Evolutionary conservation across 345 rosid species (phyloP).

Genomic region (Boechera divaricarpa): DNA sequence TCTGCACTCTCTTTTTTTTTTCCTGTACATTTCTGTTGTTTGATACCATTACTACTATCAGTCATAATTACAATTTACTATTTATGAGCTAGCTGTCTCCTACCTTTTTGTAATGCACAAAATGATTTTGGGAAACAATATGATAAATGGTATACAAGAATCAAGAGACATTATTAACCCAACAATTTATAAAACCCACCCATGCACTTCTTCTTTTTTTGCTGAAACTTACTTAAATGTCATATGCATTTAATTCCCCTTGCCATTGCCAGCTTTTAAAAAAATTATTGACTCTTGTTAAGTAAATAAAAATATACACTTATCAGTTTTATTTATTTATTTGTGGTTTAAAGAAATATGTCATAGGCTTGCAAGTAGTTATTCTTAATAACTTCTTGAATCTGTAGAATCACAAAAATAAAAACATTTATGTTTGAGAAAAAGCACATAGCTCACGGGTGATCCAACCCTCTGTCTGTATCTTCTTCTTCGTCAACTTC

Average conservation of each 20-base stretch:
- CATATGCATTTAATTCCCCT: conserved; percentile 12
- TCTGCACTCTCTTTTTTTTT: conserved; percentile 12
- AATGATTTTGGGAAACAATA: conserved; percentile 22
- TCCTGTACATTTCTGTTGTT: neutral
- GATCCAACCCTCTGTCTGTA: conserved; percentile 31
- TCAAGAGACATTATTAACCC: conserved; percentile 10
- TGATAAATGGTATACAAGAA: conserved; percentile 18
- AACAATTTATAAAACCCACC: conserved; percentile 26
- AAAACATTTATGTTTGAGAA: conserved; percentile 6
- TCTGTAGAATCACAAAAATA: neutral
- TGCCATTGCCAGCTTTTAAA: conserved; percentile 7
- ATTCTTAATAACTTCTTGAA: neutral
- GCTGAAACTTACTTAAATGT: neutral
- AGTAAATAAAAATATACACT: neutral
- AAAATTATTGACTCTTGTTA: neutral
- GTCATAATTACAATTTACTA: conserved; percentile 34
- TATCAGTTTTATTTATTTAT: neutral
- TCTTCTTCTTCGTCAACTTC: conserved; percentile 44
- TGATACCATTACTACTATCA: neutral
- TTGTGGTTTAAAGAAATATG: neutral
- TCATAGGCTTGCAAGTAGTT: neutral
- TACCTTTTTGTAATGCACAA: conserved; percentile 18
- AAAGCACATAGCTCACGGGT: conserved; percentile 41
- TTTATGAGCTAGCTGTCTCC: conserved; percentile 43
- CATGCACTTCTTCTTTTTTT: conserved; percentile 11